Base-by-base conservation (phyloP, 495 filamentous ascomycete species). In the Penicillium goetzii region DNA sequence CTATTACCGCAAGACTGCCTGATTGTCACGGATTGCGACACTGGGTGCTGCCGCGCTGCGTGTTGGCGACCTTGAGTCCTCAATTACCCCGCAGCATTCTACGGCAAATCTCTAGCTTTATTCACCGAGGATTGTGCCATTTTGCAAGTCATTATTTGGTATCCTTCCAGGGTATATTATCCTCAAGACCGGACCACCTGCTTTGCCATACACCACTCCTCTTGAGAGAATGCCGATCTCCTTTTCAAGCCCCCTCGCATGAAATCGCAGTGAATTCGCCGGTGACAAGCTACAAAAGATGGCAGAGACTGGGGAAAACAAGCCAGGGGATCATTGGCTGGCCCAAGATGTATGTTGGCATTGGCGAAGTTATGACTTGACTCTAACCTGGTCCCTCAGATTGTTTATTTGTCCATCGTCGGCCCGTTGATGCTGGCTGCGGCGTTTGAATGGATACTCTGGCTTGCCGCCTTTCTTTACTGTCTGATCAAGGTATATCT, bases 381-480 rank as follows among this genome's bases (percentile, higher is more conserved):
- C 25, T 51, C 47, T 51, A 17, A 51, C 47, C 47, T 30, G 47
- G 41, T 47, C n/a, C 41, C 19, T 21, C 65, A 93, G 89, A 89
- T 92, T 60, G 75, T 92, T 52, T 97, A 96, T 72, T 87, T 94
- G 23, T 81, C 88, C 55, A 90, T 97, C 68, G 84, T 97, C 56
- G 90, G 90, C 45, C 77, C 89, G 23, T 81, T 97, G 23, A 90
- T 97, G 89, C 68, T 93, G 2, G 90, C 89, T 47, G 95, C 95
- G 2, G 81, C 92, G 26, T 82, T 97, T 23, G 95, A 99, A 78
- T 98, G 95, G 95, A 85, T 97, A 53, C 84, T 99, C 5, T 97
- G 93, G 90, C 84, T 97, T 47, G 88, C 88, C 28, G 92, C 95
- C 11, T 97, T 99, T 70, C 71, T 97, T 58, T 97, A 97, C 77